Evolutionary conservation across 495 filamentous ascomycete genomes (phyloP).

Genomic region (Talaromyces proteolyticus): DNA sequence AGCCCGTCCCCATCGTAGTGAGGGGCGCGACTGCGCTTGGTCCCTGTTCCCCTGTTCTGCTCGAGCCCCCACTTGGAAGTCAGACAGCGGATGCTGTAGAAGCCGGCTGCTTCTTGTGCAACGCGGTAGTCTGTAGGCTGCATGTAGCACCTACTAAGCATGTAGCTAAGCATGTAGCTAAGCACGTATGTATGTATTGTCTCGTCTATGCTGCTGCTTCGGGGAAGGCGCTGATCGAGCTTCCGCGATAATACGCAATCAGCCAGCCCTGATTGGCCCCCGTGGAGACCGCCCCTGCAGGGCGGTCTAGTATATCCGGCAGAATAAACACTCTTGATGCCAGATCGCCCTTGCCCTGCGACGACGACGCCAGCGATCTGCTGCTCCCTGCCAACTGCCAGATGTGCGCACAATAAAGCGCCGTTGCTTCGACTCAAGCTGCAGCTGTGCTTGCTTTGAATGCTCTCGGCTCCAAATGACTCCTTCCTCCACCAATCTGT

Average conservation of each 20-base stretch:
- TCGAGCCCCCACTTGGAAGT: no score
- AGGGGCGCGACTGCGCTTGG: no score
- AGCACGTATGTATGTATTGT: no score
- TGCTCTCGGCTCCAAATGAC: constrained; percentile 26
- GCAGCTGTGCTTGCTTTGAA: no score
- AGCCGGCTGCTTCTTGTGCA: no score
- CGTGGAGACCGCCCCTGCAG: constrained; percentile 8
- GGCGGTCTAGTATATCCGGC: constrained; percentile 22
- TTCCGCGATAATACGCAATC: constrained; percentile 6
- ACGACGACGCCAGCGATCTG: neutral
- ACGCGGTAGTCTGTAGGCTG: no score
- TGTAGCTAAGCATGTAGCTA: no score
- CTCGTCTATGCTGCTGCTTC: neutral
- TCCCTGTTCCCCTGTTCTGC: no score
- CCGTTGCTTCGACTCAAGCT: neutral
- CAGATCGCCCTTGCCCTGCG: constrained; percentile 6
- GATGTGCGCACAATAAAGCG: neutral
- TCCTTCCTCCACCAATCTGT: constrained; percentile 44
- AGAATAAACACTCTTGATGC: constrained; percentile 17
- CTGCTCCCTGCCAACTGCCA: no score
- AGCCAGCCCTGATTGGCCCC: neutral
- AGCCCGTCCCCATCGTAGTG: constrained; percentile 37
- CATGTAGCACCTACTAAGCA: no score
- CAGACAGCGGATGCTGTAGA: no score
- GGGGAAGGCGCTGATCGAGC: constrained; percentile 1